Base-by-base conservation (phyloP, 2,329 filamentous ascomycete species). In the Trichoderma lentiforme region DNA sequence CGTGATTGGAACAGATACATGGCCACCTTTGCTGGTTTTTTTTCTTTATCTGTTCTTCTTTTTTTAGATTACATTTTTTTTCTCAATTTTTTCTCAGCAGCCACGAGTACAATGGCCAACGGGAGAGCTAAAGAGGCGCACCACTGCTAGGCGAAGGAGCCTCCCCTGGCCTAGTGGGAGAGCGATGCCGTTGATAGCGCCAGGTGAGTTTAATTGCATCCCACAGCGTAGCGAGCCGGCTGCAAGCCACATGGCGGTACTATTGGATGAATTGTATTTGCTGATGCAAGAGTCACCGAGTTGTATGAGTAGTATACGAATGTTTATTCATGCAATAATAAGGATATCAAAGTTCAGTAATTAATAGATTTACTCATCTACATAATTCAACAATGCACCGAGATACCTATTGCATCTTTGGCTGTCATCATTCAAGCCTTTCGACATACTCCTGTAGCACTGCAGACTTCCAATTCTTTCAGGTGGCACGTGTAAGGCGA, bases 121-220 rank as follows among this genome's bases (percentile, higher is more conserved):
- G 56, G 56, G 56, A 69, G 66, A 34, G 28, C 34, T 60, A 65
- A 15, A 51, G 24, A 18, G 34, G 18, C n/a, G 30, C 64, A n/a
- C 64, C 64, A 67, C 18, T 21, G 34, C 12, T 30, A 69, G 66
- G 56, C 66, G 56, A 69, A 51, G 57, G 57, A 53, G 39, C 67
- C 66, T 70, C 57, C 66, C 67, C 67, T 70, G 56, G 67, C 39
- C 57, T 62, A 70, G 67, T 53, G 36, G 57, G 56, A 53, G 24
- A 53, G 47, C 28, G 39, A 62, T 15, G 28, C 67, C 60, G 51
- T 58, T 51, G 51, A 65, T 71, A 71, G 70, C 70, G 70, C 56
- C 70, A 71, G 62, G 70, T 71, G 70, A 71, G 70, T 71, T 71
- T 67, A 65, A 71, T 71, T 71, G 57, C 62, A 64, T 39, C 68